Percentiles rank a stretch among this genome's conserved stretches.
These are phyloP conservation scores for Torulaspora quercuum DNA, from an alignment of 805 yeast genomes.

Conservation along the genomic window DNA sequence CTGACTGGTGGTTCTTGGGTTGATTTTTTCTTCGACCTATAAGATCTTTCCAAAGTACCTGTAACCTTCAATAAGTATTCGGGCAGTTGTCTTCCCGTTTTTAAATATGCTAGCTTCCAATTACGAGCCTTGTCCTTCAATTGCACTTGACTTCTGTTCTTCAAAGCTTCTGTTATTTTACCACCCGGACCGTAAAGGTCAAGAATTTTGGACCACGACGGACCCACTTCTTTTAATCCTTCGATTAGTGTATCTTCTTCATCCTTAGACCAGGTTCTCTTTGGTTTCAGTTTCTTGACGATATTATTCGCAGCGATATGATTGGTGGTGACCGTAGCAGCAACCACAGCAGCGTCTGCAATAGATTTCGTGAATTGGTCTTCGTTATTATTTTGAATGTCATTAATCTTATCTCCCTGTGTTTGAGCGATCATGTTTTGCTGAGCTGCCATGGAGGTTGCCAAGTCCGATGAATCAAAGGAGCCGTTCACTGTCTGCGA, in stretches of 20 bases:
- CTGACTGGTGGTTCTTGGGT: constrained; percentile 4
- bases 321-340: constrained; percentile 19
- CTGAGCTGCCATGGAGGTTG: constrained; percentile 4
- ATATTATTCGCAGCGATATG: constrained; percentile 5
- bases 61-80: constrained; percentile 78
- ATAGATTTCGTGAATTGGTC: constrained; percentile 14
- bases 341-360: constrained; percentile 29
- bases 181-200: constrained; percentile 97
- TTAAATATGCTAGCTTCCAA: constrained; percentile 84
- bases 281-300: constrained; percentile 31
- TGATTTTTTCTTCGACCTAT: constrained; percentile 38
- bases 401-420: constrained; percentile 1
- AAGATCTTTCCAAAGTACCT: constrained; percentile 69
- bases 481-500: constrained; percentile 5
- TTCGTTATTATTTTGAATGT: not conserved
- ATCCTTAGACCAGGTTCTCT: constrained; percentile 67
- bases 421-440: constrained; percentile 4
- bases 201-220: constrained; percentile 88
- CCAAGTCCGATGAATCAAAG: constrained; percentile 10
- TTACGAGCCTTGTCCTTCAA: constrained; percentile 95
- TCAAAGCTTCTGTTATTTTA: constrained; percentile 71
- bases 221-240: constrained; percentile 79
- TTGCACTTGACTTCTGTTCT: constrained; percentile 86
- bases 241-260: constrained; percentile 82
- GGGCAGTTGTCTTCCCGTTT: constrained; percentile 74